phyloP scores from a whole-genome alignment of 208 protist species.

The Crithidia bombi region DNA sequence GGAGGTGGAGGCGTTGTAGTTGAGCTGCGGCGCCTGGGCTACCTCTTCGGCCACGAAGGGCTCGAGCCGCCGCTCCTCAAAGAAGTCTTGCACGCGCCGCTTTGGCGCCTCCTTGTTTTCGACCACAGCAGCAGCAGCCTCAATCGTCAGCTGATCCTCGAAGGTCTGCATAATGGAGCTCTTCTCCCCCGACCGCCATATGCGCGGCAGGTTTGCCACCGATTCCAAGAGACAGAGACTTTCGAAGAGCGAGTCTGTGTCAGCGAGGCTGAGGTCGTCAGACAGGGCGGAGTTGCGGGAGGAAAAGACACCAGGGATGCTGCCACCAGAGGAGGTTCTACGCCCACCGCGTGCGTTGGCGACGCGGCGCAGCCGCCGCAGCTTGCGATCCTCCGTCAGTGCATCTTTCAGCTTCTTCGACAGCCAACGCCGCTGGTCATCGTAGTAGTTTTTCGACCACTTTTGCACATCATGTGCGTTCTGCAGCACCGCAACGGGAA shows the following conservation, averaged over 20 bases:
- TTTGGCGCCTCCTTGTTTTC: slow-evolving; percentile 25
- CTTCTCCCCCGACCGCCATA: background rate
- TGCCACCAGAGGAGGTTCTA: background rate
- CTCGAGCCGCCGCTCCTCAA: slow-evolving; percentile 66
- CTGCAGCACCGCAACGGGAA: slow-evolving; percentile 71
- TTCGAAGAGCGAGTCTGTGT: slow-evolving; percentile 19
- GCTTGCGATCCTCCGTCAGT: slow-evolving; percentile 49
- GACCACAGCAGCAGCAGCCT: slow-evolving; percentile 17
- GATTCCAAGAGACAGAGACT: slow-evolving; percentile 12
- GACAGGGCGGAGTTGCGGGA: background rate
- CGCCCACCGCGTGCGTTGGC: slow-evolving; percentile 11
- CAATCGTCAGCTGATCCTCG: slow-evolving; percentile 14
- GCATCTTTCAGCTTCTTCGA: slow-evolving; percentile 50
- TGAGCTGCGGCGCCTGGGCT: slow-evolving; percentile 16
- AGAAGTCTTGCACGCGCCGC: slow-evolving; percentile 62
- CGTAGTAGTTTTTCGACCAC: slow-evolving; percentile 76
- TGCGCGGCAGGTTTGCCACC: slow-evolving; percentile 5
- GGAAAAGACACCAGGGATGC: background rate
- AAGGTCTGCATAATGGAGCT: slow-evolving; percentile 8
- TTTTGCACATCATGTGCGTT: slow-evolving; percentile 48
- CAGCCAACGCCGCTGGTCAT: slow-evolving; percentile 67
- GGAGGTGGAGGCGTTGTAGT: background rate
- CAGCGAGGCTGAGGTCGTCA: slow-evolving; percentile 33
- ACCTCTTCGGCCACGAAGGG: slow-evolving; percentile 42
- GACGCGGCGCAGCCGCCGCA: slow-evolving; percentile 20